Evolutionary conservation across 176 grass and related monocot species (phyloP), one percentile per base, ranked within the genome.

Genomic region (Eragrostis curvula): DNA sequence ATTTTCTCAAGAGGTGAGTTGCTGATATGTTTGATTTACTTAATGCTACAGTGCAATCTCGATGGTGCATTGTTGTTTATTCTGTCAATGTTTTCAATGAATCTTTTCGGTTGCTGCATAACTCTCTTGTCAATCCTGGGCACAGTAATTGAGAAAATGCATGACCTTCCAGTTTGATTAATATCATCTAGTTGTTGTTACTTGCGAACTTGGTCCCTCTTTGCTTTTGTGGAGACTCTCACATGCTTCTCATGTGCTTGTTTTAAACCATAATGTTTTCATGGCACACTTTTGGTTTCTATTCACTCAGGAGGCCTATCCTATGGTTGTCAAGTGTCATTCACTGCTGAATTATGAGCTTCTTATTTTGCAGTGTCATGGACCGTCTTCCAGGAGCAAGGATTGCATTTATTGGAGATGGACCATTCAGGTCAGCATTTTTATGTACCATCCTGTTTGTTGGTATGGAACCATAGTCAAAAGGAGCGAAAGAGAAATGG

Each of bases 1-100:
- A 95, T 88, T 98, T 98, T 88, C 90, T 93, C 17, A 98, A 95
- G 84, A 89, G 82, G 94, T 94, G 53, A 85, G 84, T 29, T 81
- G 66, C 28, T 74, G 18, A 12, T 45, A 41, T 78, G 5, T n/a
- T 8, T 70, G 27, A 55, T 55, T 21, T 72, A 58, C 58, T 75
- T 39, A 43, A 75, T 50, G 32, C 14, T 79, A 14, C 14, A 42
- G 5, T 84, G 46, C 30, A 63, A 63, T 44, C 12, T 68, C 18
- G 28, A 74, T 45, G 55, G 30, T 55, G 16, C 68, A n/a, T 77
- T 74, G 63, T 59, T 30, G 60, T 63, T 28, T 28, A 18, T 3
- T 13, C 12, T 23, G 42, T 48, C 5, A 49, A 14, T 71, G 69
- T 29, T 13, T 71, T 47, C 13, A 17, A 11, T 69, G 66, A 7